A percentile compares a stretch with the other conserved stretches of the same genome.
phyloP scores from a whole-genome alignment of 768 basidiomycete genomes.

The Leccinum imitatum region DNA sequence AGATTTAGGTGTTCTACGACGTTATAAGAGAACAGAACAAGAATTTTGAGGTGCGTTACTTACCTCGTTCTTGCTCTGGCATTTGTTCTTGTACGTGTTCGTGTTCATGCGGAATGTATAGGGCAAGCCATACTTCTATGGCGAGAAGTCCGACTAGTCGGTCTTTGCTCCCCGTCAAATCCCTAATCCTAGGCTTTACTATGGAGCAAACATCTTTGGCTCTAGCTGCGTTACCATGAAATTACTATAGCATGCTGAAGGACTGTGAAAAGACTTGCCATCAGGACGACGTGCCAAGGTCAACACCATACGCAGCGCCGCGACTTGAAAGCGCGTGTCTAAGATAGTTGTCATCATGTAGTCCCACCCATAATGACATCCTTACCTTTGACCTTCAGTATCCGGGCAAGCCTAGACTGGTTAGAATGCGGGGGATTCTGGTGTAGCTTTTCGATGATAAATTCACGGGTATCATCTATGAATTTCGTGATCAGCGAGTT shows the following conservation, averaged over 20 bases:
- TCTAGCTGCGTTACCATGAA: not conserved
- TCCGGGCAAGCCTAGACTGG: conserved; percentile 9
- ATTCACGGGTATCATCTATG: conserved; percentile 13
- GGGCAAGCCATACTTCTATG: conserved; percentile 19
- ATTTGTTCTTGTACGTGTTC: not conserved
- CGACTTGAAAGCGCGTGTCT: conserved; percentile 15
- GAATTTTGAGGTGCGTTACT: not conserved
- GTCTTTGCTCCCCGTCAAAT: conserved; percentile 12
- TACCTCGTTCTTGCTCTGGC: conserved; percentile 5
- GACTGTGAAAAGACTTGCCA: conserved; percentile 1
- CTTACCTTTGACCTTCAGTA: conserved; percentile 19
- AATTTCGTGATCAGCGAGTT: not conserved
- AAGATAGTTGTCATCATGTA: not conserved
- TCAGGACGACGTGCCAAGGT: conserved; percentile 15
- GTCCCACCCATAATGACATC: too few species aligned
- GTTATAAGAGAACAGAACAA: not conserved
- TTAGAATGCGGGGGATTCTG: not conserved
- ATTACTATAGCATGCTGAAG: too few species aligned
- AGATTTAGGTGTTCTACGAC: conserved; percentile 14
- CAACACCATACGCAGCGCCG: conserved; percentile 20
- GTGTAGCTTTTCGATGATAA: not conserved
- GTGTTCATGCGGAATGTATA: conserved; percentile 4
- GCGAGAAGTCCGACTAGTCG: conserved; percentile 19
- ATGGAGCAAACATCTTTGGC: not conserved
- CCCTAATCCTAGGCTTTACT: conserved; percentile 17